A percentile compares a stretch with the other conserved stretches of the same genome.
Conservation (phyloP, 2,329 filamentous ascomycete species). For the Neoascochyta sp. region DNA sequence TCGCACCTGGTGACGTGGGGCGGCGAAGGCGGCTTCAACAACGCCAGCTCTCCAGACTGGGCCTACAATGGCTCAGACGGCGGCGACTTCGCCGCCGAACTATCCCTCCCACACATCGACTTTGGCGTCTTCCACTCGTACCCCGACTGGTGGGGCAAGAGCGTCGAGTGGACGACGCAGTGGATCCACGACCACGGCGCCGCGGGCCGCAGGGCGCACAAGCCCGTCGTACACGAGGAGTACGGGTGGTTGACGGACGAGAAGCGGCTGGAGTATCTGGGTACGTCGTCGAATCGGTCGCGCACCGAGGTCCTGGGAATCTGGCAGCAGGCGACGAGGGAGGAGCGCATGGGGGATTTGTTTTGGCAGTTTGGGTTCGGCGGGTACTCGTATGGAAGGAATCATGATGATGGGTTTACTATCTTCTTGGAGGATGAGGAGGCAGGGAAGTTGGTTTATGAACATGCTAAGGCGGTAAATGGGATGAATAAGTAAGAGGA, state of each 20-base stretch:
- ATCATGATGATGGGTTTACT: conserved; percentile 56
- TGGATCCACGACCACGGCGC: conserved; percentile 55
- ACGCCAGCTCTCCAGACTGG: conserved; percentile 27
- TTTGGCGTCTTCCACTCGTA: conserved; percentile 57
- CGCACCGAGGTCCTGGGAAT: conserved; percentile 45
- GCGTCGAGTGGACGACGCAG: conserved; percentile 50
- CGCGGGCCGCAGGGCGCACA: conserved; percentile 42
- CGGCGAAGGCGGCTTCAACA: conserved; percentile 44
- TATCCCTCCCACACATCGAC: conserved; percentile 49
- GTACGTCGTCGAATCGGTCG: conserved; percentile 44
- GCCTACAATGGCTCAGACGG: conserved; percentile 47
- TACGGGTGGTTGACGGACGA: conserved; percentile 54
- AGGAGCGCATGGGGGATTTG: conserved; percentile 51
- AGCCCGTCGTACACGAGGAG: conserved; percentile 56
- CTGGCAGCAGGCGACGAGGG: conserved; percentile 51
- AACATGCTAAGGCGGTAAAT: conserved; percentile 21
- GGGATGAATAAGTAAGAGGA: conserved; percentile 16
- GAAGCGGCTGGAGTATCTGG: conserved; percentile 46
- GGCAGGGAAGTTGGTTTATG: conserved; percentile 17
- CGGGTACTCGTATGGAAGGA: conserved; percentile 52
- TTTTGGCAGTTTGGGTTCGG: conserved; percentile 57
- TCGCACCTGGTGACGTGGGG: conserved; percentile 56
- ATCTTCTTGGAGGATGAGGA: conserved; percentile 49
- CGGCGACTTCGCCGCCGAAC: conserved; percentile 53
- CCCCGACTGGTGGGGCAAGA: conserved; percentile 56